A percentile compares a stretch with the other conserved stretches of the same genome.
phyloP scores from a whole-genome alignment of 1,139 yeast genomes.

The Hemisphaericaspora xylanilytica region DNA sequence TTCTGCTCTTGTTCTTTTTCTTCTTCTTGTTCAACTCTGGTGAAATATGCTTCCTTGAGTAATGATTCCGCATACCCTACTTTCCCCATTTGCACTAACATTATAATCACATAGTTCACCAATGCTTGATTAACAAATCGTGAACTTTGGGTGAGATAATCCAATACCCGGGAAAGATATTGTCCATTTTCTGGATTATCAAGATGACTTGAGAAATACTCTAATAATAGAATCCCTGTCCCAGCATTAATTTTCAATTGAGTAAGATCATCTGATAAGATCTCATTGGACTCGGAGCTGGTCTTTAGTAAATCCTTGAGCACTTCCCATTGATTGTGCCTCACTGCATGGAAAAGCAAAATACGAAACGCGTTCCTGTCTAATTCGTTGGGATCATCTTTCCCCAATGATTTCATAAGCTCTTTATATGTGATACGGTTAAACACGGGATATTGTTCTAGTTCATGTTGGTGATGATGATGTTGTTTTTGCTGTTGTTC shows the following conservation, averaged over 20 bases:
- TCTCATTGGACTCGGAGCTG: slow-evolving; percentile 3
- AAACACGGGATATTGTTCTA: slow-evolving; percentile 16
- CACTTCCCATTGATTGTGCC: slow-evolving; percentile 21
- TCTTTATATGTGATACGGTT: slow-evolving; percentile 20
- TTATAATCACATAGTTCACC: slow-evolving; percentile 10
- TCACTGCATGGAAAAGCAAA: slow-evolving; percentile 26
- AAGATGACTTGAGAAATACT: slow-evolving; percentile 13
- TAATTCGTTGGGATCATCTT: background rate
- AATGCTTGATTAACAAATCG: slow-evolving; percentile 6
- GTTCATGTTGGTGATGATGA: background rate
- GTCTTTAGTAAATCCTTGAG: slow-evolving; percentile 16
- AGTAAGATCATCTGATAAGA: slow-evolving; percentile 4
- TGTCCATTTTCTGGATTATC: slow-evolving; percentile 7
- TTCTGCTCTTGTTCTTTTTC: background rate
- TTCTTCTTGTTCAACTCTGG: background rate
- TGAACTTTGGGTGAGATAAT: slow-evolving; percentile 5
- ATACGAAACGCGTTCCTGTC: slow-evolving; percentile 4
- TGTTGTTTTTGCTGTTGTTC: slow-evolving; percentile 1
- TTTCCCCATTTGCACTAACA: slow-evolving; percentile 9
- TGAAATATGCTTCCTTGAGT: slow-evolving; percentile 10
- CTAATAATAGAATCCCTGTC: slow-evolving; percentile 15
- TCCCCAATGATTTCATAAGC: slow-evolving; percentile 10
- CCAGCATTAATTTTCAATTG: slow-evolving; percentile 3
- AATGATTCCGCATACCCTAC: slow-evolving; percentile 12
- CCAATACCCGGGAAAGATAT: slow-evolving; percentile 9